Base-by-base conservation (phyloP, 306 rosid species). In the Datisca glomerata region DNA sequence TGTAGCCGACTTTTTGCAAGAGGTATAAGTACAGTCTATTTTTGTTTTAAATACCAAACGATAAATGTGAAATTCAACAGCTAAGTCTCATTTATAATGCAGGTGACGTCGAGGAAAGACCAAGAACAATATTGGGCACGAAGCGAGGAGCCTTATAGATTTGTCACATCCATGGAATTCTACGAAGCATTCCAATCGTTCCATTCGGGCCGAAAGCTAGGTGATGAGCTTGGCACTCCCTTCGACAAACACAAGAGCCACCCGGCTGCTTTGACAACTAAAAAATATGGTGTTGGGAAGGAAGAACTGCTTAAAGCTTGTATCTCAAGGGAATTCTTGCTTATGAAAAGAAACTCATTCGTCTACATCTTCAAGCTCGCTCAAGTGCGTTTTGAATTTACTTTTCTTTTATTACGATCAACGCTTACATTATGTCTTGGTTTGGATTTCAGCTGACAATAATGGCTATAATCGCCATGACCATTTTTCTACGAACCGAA, bases 401-500 rank as follows among this genome's bases (percentile, higher is more conserved):
- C 1, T 2, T 21, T 21, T 12, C 8, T 21, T 28, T 3, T 1
- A 6, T 4, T 13, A 31, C n/a, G 36, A 31, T 31, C 2, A 31
- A 8, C 1, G 3, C n/a, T 24, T 12, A 16, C 20, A 18, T 45
- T 2, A 11, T 12, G 35, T n/a, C 10, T 21, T 35, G 21, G 31
- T 43, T 7, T 33, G 16, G 7, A 57, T 51, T 43, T 56, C 49
- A 86, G 96, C 53, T 78, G 20, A 17, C 64, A 2, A 16, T 44
- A 12, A 28, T 67, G 63, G 78, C 79, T 28, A 10, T 71, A 24
- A 14, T 81, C 17, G 14, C 67, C 2, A 66, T 69, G 71, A 81
- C 89, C 24, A 38, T 79, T 5, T 81, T 86, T 63, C 24, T 76
- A 25, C 59, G 87, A 43, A 86, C 94, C 7, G 49, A 75, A 68